Base-by-base conservation (phyloP, 2,329 filamentous ascomycete genomes). In the Cladophialophora chaetospira region DNA sequence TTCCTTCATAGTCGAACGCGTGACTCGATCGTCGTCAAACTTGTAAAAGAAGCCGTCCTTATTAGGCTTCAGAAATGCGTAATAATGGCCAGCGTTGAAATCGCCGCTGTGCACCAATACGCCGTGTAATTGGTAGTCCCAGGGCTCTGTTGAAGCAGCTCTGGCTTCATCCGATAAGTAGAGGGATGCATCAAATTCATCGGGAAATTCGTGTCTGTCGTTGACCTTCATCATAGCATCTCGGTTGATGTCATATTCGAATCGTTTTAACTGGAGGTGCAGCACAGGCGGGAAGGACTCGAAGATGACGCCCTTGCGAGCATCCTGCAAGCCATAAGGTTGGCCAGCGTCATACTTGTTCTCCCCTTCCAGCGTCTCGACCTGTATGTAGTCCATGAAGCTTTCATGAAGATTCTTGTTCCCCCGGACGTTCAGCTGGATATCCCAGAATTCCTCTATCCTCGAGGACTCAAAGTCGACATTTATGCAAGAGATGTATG, bases 171-270 rank as follows among this genome's bases (percentile, higher is more conserved):
- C 87, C 10, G 91, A 88, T 17, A 99, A 83, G 70, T 94, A 99
- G 0, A 91, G 91, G 0, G 89, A 80, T 5, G 92, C 90, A 63
- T 78, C 75, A 59, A 78, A 77, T 60, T 78, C 75, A 67, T 77
- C 75, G 1, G 76, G 76, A 64, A 77, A 78, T 50, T 76, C 75
- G 57, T 78, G 75, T 58, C 75, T 69, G 66, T 78, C 76, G 50
- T 78, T 78, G 42, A 99, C 91, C 76, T 99, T 99, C 88, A 96
- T 97, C 89, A 97, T 97, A 63, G 91, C 91, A 70, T 97, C 93
- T 66, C 90, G 86, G 65, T 96, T 88, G 67, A 97, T 89, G 73
- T 99, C 94, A 75, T 99, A 99, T 71, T 99, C 91, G 72, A 99
- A 99, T 50, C 94, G 88, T 76, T 97, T 97, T 58, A 99, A 82